Base-by-base conservation (phyloP, 2,329 filamentous ascomycete genomes). In the Juglanconis oblonga region DNA sequence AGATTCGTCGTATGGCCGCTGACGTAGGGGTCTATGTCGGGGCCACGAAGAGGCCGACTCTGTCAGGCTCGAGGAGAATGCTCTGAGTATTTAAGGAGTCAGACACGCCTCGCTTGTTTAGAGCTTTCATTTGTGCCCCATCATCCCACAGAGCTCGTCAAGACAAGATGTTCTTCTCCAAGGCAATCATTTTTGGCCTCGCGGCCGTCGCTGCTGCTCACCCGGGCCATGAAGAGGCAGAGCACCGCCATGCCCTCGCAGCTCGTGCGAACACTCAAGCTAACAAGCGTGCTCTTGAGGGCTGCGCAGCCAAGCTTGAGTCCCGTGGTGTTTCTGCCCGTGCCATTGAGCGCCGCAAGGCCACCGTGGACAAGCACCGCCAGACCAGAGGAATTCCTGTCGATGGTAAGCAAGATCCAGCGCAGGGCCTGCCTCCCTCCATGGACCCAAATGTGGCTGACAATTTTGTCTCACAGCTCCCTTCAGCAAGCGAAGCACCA, bases 271-370 rank as follows among this genome's bases (percentile, higher is more conserved):
- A 29, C 8, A 44, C 7, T 4, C 11, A 10, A 31, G 24, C 29
- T 47, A 33, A 29, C 14, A 56, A 11, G 17, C 56, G 50, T 11
- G 31, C n/a, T 17, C 49, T 58, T 8, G 50, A 45, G 3, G 40
- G 32, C 48, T 60, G 58, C 38, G 32, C 56, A 17, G 13, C 40
- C 11, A 45, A 51, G 13, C 56, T 58, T 13, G 56, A 58, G 42
- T 36, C 56, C 5, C 50, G 33, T 32, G 56, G 50, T 17, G 32
- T 58, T 3, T 14, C 45, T 3, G 31, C 48, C 13, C 53, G 53
- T 31, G 58, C 53, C 17, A 24, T 36, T 13, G 48, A 60, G 40
- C 52, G 58, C 14, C 58, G 53, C 29, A 47, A 29, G 32, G 33
- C 31, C 8, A 38, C 48, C 1, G 17, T 56, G 5, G 49, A 50